phyloP scores from a whole-genome alignment of 2,329 filamentous ascomycete genomes.

The Talaromyces sp. region DNA sequence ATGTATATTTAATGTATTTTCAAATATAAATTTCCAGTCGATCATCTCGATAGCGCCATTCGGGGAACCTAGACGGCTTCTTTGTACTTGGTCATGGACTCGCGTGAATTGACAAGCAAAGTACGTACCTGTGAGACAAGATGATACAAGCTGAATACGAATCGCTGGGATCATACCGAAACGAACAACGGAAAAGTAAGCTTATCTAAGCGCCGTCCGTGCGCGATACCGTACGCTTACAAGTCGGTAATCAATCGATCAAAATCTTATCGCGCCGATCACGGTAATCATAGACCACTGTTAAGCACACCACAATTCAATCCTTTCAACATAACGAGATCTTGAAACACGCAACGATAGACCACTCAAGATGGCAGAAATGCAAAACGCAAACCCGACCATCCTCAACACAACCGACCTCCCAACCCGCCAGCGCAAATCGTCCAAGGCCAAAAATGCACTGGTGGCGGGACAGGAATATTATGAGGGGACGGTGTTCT shows the following conservation, averaged over 20 bases:
- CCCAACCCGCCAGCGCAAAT: constrained; percentile 63
- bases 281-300: background rate
- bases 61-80: background rate
- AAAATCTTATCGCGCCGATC: constrained; percentile 11
- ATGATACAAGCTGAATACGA: background rate
- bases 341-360: background rate
- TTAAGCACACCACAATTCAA: background rate
- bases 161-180: background rate
- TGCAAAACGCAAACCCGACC: constrained; percentile 72
- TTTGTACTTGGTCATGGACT: background rate
- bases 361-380: constrained; percentile 29
- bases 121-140: background rate
- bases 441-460: constrained; percentile 32
- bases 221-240: background rate
- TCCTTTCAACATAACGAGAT: background rate
- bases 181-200: background rate
- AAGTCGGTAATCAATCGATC: background rate
- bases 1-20: background rate
- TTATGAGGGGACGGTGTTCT: constrained; percentile 45
- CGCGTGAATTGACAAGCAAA: background rate
- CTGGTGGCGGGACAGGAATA: constrained; percentile 28
- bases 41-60: background rate
- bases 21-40: background rate
- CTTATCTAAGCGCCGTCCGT: background rate
- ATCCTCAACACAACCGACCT: constrained; percentile 86